These are phyloP conservation scores for Ophidiomyces ophidiicola DNA, from an alignment of 2,329 filamentous ascomycete species.

Conservation along the genomic window DNA sequence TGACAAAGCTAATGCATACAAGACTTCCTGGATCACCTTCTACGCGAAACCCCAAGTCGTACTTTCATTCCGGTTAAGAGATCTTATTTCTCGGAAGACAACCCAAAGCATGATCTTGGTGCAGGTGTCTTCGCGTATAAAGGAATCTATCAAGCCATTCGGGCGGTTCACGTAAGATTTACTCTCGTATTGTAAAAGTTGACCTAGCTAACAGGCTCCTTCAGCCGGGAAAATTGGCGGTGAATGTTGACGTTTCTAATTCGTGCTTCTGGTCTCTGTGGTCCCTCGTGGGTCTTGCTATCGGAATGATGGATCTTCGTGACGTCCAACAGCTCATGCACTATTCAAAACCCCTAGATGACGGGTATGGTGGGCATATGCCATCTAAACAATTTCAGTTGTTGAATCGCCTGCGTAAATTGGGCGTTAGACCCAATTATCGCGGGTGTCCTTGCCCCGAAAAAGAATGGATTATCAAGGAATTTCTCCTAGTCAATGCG, in stretches of 20 bases:
- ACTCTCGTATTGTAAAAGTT: background rate
- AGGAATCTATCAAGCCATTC: conserved; percentile 76
- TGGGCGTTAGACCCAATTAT: conserved; percentile 30
- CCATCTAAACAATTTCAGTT: conserved; percentile 19
- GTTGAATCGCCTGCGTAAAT: conserved; percentile 25
- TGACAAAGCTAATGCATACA: conserved; percentile 10
- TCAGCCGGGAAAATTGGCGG: conserved; percentile 52
- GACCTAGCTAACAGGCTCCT: conserved; percentile 11
- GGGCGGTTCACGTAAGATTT: conserved; percentile 50
- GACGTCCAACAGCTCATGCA: conserved; percentile 25
- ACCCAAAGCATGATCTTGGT: conserved; percentile 44
- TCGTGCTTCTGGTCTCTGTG: conserved; percentile 65
- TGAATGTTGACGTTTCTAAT: conserved; percentile 89
- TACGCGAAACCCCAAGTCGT: conserved; percentile 65
- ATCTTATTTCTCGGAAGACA: conserved; percentile 58
- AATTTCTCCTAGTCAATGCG: conserved; percentile 35
- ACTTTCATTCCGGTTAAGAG: conserved; percentile 61
- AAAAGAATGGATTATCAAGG: conserved; percentile 41
- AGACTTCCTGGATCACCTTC: conserved; percentile 77
- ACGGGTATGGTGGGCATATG: conserved; percentile 19
- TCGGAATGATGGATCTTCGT: conserved; percentile 23
- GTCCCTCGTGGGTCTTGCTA: conserved; percentile 27
- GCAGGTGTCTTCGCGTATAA: conserved; percentile 66
- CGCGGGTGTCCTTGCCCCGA: conserved; percentile 23
- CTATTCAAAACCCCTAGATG: conserved; percentile 17